A percentile compares a stretch with the other conserved stretches of the same genome.
phyloP scores from a whole-genome alignment of 257 asterid species.

The Verbena officinalis region DNA sequence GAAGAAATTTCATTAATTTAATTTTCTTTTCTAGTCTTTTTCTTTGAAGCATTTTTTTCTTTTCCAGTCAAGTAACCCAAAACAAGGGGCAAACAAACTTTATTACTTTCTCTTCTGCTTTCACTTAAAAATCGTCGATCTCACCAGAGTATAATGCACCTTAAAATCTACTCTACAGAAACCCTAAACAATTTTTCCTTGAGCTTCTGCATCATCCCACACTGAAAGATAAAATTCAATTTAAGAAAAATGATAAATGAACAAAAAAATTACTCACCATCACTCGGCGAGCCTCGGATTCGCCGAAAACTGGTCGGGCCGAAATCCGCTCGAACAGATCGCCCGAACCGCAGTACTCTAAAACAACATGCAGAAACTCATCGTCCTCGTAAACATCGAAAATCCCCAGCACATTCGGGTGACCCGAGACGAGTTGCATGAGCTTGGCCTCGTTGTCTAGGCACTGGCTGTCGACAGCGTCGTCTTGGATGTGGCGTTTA shows the following conservation, averaged over 20 bases:
- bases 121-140: neutral
- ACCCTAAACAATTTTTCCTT: neutral
- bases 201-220: neutral
- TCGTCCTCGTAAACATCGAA: conserved; percentile 70
- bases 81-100: neutral
- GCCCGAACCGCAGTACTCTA: conserved; percentile 58
- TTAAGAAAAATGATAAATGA: neutral
- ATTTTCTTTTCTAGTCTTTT: too few relatives aligned
- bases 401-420: conserved; percentile 42
- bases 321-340: conserved; percentile 55
- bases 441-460: conserved; percentile 63
- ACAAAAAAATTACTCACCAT: conserved; percentile 53
- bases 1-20: neutral
- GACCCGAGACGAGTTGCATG: conserved; percentile 50
- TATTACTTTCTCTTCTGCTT: neutral
- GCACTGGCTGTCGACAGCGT: conserved; percentile 66
- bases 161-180: conserved; percentile 12
- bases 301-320: conserved; percentile 42
- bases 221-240: neutral
- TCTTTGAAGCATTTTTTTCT: too few relatives aligned
- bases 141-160: conserved; percentile 14
- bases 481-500: conserved; percentile 56
- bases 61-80: neutral
- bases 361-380: conserved; percentile 53
- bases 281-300: conserved; percentile 59